These are phyloP conservation scores for Adansonia grandidieri DNA, from an alignment of 441 rosid species.

Conservation along the genomic window DNA sequence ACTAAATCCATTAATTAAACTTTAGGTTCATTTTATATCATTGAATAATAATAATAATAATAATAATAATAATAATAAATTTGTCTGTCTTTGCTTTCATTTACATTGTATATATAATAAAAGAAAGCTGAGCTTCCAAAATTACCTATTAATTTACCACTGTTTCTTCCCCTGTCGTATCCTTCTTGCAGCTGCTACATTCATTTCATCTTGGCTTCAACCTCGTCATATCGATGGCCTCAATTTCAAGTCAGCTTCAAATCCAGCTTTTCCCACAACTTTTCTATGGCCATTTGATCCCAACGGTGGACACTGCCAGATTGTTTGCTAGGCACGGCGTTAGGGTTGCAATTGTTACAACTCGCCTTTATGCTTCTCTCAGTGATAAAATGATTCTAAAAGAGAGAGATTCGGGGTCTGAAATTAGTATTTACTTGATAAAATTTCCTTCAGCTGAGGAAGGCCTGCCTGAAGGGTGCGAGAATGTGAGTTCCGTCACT, in stretches of 20 bases:
- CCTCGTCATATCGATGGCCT: not conserved
- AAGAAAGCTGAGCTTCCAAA: not conserved
- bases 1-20: too few species aligned
- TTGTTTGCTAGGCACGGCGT: constrained; percentile 29
- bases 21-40: too few species aligned
- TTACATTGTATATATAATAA: too few species aligned
- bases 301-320: constrained; percentile 39
- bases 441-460: constrained; percentile 32
- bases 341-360: constrained; percentile 27
- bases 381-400: constrained; percentile 22
- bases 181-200: not conserved
- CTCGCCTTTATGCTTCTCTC: constrained; percentile 28
- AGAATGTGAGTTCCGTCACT: not conserved
- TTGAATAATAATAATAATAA: too few species aligned
- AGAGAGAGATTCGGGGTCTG: constrained; percentile 14
- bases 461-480: constrained; percentile 33
- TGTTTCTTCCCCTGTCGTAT: not conserved
- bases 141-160: not conserved
- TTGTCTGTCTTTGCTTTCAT: too few species aligned
- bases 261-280: constrained; percentile 30
- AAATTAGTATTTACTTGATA: constrained; percentile 15
- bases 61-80: too few species aligned
- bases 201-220: not conserved
- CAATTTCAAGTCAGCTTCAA: constrained; percentile 27
- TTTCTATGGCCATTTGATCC: constrained; percentile 35